Evolutionary conservation across 1,284 basidiomycete genomes (phyloP).

Genomic region (Cryptococcus sp.): DNA sequence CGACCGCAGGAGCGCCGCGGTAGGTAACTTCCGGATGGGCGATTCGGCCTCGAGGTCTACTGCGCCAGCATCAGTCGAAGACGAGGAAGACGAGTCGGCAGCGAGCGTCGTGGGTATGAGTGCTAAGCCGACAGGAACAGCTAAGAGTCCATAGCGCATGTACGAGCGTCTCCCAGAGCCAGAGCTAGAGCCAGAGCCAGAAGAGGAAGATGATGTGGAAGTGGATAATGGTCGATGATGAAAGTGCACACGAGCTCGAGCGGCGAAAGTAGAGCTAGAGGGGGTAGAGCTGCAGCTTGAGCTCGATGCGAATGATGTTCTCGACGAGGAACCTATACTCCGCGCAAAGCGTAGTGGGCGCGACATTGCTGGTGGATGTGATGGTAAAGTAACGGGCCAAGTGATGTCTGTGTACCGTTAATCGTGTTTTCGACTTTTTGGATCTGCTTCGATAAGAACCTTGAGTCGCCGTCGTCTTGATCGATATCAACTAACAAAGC

Average conservation of each 20-base stretch:
- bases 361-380: no score
- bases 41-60: no score
- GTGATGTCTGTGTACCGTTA: no score
- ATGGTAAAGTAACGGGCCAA: no score
- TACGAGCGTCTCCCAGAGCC: background rate
- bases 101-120: background rate
- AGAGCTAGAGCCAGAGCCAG: conserved; percentile 1
- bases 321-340: no score
- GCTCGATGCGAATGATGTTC: background rate
- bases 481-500: no score
- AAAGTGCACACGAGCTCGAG: background rate
- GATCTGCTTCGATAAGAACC: no score
- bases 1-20: conserved; percentile 60
- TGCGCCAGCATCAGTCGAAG: background rate
- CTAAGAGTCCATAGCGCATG: conserved; percentile 1
- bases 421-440: no score
- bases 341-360: no score
- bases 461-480: no score
- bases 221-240: background rate
- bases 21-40: conserved; percentile 20
- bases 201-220: background rate
- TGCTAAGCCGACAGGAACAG: background rate
- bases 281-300: background rate
- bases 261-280: no score
- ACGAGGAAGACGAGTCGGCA: background rate